Base-by-base conservation (phyloP, 129 eudicot species). In the Tanacetum coccineum region DNA sequence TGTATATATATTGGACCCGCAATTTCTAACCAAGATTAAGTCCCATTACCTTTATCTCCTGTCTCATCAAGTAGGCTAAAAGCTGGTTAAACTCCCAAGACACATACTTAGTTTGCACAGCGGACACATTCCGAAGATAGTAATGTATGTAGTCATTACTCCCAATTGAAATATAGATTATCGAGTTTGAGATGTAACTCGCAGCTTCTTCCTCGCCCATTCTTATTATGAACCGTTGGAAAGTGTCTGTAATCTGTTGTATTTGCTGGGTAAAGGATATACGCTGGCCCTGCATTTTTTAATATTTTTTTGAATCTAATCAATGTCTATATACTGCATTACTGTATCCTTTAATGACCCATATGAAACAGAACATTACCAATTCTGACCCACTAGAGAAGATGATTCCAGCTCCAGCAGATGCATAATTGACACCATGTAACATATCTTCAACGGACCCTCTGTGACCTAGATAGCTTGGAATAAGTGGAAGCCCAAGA, bases 211-310 rank as follows among this genome's bases (percentile, higher is more conserved):
- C 87, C 80, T 92, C 96, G 9, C 98, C 98, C 88, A 86, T 76
- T 74, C 54, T 88, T 56, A 86, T 73, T 64, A 82, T 88, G 25
- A 88, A 92, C 69, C 74, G 95, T 73, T 92, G 91, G 73, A 86
- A 77, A 48, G 98, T 92, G 58, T 92, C 98, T 65, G 68, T 81
- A 55, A 86, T 95, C 70, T 92, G 98, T 74, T 92, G 95, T 39
- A 92, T 82, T 77, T 92, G 98, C 83, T 88, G 96, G 17, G 91
- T 51, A 15, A 92, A 83, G 18, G 98, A 86, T 72, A 92, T 84
- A 47, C 76, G 98, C 61, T 92, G 98, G 61, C 98, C 98, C 89
- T n/a, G n/a, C n/a, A n/a, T n/a, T n/a, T n/a, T n/a, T n/a, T n/a
- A n/a, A n/a, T n/a, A n/a, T n/a, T n/a, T n/a, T n/a, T n/a, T n/a